Evolutionary conservation across 1,284 basidiomycete genomes (phyloP).

Genomic region (Ustilago esculenta): DNA sequence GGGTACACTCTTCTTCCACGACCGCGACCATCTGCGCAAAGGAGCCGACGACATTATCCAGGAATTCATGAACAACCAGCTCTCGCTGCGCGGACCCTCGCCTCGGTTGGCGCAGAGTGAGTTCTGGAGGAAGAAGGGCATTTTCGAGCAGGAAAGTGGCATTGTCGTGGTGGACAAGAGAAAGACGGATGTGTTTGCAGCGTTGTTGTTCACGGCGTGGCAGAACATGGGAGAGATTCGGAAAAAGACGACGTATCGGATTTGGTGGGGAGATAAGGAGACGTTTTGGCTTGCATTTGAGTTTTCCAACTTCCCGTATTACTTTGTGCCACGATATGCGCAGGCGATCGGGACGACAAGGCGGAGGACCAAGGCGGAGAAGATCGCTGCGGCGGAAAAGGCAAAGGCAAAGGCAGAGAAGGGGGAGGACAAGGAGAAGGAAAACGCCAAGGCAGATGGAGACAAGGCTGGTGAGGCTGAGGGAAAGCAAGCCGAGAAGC

Average conservation of each 20-base stretch:
- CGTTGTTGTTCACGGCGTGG: conserved; percentile 48
- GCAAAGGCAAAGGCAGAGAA: conserved; percentile 18
- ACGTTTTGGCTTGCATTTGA: conserved; percentile 52
- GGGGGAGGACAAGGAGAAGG: conserved; percentile 14
- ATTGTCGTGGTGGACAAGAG: conserved; percentile 52
- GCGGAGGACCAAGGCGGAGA: conserved; percentile 9
- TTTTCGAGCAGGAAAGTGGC: conserved; percentile 50
- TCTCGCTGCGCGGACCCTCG: conserved; percentile 35
- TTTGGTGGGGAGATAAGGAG: conserved; percentile 50
- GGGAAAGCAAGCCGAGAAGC: no score
- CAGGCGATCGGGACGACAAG: conserved; percentile 36
- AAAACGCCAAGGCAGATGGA: conserved; percentile 8
- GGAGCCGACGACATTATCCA: conserved; percentile 35
- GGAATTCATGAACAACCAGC: conserved; percentile 49
- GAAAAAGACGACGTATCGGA: conserved; percentile 45
- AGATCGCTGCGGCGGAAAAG: conserved; percentile 7
- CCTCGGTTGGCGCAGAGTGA: conserved; percentile 29
- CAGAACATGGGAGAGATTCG: conserved; percentile 50
- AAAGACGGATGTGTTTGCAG: conserved; percentile 40
- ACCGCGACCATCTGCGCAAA: conserved; percentile 41
- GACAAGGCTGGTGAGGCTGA: neutral
- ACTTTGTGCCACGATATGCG: conserved; percentile 44
- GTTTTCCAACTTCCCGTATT: conserved; percentile 45
- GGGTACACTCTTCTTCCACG: conserved; percentile 53
- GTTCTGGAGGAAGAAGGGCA: conserved; percentile 50